Conservation (phyloP, 805 yeast genomes). For the Hemisphaericaspora nanyangensis region DNA sequence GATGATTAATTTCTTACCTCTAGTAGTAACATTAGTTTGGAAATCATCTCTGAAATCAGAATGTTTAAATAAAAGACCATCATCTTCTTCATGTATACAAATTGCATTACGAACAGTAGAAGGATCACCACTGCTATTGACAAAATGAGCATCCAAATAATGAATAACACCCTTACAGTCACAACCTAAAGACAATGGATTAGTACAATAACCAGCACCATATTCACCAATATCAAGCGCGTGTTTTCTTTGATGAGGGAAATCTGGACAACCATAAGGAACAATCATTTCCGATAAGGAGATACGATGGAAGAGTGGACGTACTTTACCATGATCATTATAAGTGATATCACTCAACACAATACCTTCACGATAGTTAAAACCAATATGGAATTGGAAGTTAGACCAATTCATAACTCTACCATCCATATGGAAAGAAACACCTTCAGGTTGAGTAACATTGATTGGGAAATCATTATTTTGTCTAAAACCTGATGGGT, state of each 20-base stretch:
- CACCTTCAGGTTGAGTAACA: constrained; percentile 79
- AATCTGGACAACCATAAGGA: constrained; percentile 76
- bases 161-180: constrained; percentile 86
- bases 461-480: constrained; percentile 59
- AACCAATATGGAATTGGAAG: constrained; percentile 74
- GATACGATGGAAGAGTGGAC: constrained; percentile 76
- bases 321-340: constrained; percentile 70
- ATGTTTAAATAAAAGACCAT: constrained; percentile 74
- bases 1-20: constrained; percentile 69
- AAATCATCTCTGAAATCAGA: constrained; percentile 81
- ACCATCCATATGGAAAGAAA: constrained; percentile 68
- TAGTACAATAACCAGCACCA: constrained; percentile 85
- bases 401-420: constrained; percentile 74
- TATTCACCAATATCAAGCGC: constrained; percentile 86
- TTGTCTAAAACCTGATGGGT: constrained; percentile 51
- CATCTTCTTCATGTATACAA: constrained; percentile 85
- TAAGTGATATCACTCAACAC: constrained; percentile 69
- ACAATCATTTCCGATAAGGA: constrained; percentile 82
- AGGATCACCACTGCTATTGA: constrained; percentile 65
- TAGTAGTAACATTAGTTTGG: constrained; percentile 68
- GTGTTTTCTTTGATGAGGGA: constrained; percentile 81
- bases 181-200: constrained; percentile 74
- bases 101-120: constrained; percentile 71
- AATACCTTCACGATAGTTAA: constrained; percentile 83
- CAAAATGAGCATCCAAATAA: constrained; percentile 75